Evolutionary conservation across 805 yeast genomes (phyloP).

Genomic region (Sugiyamaella marilandica): DNA sequence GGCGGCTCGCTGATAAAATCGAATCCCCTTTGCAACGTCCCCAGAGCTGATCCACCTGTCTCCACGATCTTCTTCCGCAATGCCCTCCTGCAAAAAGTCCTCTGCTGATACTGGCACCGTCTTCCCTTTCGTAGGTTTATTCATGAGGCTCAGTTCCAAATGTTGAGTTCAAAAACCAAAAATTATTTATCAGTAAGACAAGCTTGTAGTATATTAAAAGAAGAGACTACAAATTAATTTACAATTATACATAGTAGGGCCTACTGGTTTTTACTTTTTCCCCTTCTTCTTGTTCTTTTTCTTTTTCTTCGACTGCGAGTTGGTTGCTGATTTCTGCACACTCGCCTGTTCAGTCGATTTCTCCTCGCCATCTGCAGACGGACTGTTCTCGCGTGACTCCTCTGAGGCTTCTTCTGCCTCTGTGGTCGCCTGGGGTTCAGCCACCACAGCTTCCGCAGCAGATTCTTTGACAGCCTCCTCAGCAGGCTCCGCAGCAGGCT

Average conservation of each 20-base stretch:
- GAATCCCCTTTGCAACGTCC: constrained; percentile 56
- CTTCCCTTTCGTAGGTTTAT: constrained; percentile 10
- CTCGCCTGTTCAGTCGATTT: constrained; percentile 4
- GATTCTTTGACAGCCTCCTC: background rate
- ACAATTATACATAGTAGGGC: no score
- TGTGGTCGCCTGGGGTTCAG: constrained; percentile 1
- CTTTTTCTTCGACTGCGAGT: constrained; percentile 15
- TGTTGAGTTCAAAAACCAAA: no score
- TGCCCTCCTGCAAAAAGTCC: constrained; percentile 53
- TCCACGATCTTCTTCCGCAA: constrained; percentile 65
- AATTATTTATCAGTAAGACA: no score
- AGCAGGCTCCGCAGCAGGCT: constrained; percentile 3
- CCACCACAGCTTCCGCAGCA: constrained; percentile 6
- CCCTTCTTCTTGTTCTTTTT: constrained; percentile 20
- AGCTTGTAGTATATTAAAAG: no score
- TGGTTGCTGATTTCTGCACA: constrained; percentile 8
- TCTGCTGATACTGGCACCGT: constrained; percentile 38
- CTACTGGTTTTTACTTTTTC: no score
- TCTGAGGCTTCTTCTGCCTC: constrained; percentile 12
- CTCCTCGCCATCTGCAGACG: background rate
- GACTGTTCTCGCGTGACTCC: background rate
- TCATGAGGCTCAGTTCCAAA: background rate
- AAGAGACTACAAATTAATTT: no score
- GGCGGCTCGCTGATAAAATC: constrained; percentile 61
- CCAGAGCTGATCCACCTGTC: constrained; percentile 63